Base-by-base conservation (phyloP, 495 filamentous ascomycete genomes). In the Penicillium waksmanii region DNA sequence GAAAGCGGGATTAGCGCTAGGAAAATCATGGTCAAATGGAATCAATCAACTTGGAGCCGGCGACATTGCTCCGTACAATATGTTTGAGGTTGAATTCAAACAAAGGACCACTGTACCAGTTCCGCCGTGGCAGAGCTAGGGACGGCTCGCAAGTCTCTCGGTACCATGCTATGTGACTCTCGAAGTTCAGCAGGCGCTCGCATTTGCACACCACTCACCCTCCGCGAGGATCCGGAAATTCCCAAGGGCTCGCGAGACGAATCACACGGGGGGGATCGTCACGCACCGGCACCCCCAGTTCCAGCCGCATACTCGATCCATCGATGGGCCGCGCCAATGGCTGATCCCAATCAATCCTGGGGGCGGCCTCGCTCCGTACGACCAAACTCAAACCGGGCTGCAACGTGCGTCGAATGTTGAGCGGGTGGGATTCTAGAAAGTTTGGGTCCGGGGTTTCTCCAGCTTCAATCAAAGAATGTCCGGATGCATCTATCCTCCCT, bases 301-400 rank as follows among this genome's bases (percentile, higher is more conserved):
- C 60, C 58, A 55, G 53, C 54, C 61, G 64, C 58, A 64, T 61
- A 53, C 19, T 50, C 55, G 57, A 60, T 56, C 51, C 48, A 43
- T 61, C 43, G 65, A 51, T 61, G 19, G 48, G 25, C 53, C 56
- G 52, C 56, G 48, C 55, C 57, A 64, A 61, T 60, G 43, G 31
- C 27, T 40, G 21, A 54, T 54, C 33, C 55, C 54, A 34, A 43
- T 49, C 44, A 47, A 47, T n/a, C 3, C 38, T 52, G 38, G 53
- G 35, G 51, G 53, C 56, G 51, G 42, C 42, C 55, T 63, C 57
- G 40, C 60, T 68, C 51, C 51, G 60, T 66, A 57, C 63, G 53
- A 47, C 58, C 58, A 69, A 69, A 69, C 58, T 66, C 58, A 66
- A 68, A 68, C 55, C 40, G 53, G 66, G 64, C 61, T 65, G 64